Base-by-base conservation (phyloP, 139 green algal genomes). In the Ulvella scutata region DNA sequence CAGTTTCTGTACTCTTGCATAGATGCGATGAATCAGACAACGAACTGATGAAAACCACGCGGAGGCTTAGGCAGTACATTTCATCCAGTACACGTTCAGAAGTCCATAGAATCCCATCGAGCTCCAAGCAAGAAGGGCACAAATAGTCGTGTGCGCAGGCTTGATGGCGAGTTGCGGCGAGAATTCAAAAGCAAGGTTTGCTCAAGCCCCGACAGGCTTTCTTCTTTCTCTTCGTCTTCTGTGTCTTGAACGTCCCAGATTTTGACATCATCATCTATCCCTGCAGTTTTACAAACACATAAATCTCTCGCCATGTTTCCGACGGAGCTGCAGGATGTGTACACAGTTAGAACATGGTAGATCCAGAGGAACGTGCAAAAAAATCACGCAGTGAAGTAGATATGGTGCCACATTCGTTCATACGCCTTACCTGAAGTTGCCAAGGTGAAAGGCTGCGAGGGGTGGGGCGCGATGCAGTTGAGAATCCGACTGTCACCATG, bases 381-480 rank as follows among this genome's bases (percentile, higher is more conserved):
- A n/a, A n/a, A n/a, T n/a, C n/a, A 39, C 10, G 29, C 43, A 36
- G 29, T 13, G 26, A 20, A 36, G 10, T 10, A 72, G 59, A 28
- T n/a, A n/a, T n/a, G n/a, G n/a, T n/a, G n/a, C n/a, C n/a, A n/a
- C n/a, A n/a, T n/a, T n/a, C n/a, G n/a, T n/a, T n/a, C n/a, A n/a
- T n/a, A n/a, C n/a, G n/a, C n/a, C n/a, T n/a, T n/a, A n/a, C 79
- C 77, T 7, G 61, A 80, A 10, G 84, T 86, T 3, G 82, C 82
- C 3, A 88, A 28, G 7, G 62, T 80, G 3, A 81, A 59, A 28
- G 82, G 80, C 72, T 82, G 60, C 73, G 72, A 28, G 2, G 84
- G 84, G 77, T 88, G 84, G 17, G 76, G 80, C 74, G 85, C 84
- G 62, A 88, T 38, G 76, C 82, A 87, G 74, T 88, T 88, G 62